Evolutionary conservation across 1,284 basidiomycete genomes (phyloP), one percentile per base, ranked within the genome.

Genomic region (Cryptococcus deneoformans): DNA sequence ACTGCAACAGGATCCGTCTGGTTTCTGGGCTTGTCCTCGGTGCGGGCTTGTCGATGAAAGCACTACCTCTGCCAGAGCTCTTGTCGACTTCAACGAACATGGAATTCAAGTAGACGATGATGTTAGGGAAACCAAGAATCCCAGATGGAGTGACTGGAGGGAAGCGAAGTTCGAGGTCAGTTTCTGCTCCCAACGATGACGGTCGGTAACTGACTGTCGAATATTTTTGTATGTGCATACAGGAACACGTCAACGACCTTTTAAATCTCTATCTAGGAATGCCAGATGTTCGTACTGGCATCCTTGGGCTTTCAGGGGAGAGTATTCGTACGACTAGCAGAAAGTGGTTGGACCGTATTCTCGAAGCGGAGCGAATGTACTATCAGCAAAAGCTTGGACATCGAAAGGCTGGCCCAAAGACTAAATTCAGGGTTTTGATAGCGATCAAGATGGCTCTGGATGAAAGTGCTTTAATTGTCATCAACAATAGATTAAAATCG

Each of bases 391-490:
- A 34, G 10, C 52, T 50, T 45, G 38, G 54, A 3, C 46, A 54
- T 24, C 29, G n/a, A 10, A 58, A 54, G 49, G 36, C 39, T 12
- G 37, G 36, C 16, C 37, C 36, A 36, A 53, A 46, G 46, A 53
- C 47, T 14, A 56, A 44, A 48, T 69, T 67, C 34, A 59, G 62
- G 7, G 48, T 71, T 9, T 67, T 62, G 1, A 49, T 68, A 7
- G 65, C 69, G 2, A 64, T 70, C 45, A 64, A 63, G 42, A 52
- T 68, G 38, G 60, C 69, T 2, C 52, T 66, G 7, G 61, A 67
- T 53, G 69, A 73, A 40, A 68, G 61, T 55, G 56, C 60, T 45
- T 39, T 69, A 5, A 58, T 62, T 6, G 53, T 67, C 14, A 58
- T 68, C 5, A 57, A 70, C 39, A 65, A 58, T 34, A 58, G 58